phyloP scores from a whole-genome alignment of 768 basidiomycete species.

The Russula lepida region DNA sequence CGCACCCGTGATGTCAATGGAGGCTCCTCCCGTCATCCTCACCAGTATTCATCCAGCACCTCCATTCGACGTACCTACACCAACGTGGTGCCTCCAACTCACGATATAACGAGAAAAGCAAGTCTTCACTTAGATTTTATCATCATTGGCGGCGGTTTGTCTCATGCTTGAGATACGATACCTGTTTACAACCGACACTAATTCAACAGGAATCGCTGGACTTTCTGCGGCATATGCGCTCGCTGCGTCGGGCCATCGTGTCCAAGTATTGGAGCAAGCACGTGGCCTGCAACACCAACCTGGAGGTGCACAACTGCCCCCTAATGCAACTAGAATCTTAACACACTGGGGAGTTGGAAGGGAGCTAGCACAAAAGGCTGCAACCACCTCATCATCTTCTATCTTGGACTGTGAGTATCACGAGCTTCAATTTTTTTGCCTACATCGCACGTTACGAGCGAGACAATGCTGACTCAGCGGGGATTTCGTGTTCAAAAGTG shows the following conservation, averaged over 20 bases:
- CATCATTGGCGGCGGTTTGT: constrained; percentile 20
- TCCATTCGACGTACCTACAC: not conserved
- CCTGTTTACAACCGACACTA: not conserved
- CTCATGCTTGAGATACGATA: not conserved
- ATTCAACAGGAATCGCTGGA: constrained; percentile 16
- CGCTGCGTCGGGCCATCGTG: constrained; percentile 18
- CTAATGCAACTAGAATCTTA: constrained; percentile 16
- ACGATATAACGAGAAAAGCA: constrained; percentile 4
- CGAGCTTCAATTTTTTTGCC: not conserved
- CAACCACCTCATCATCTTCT: not conserved
- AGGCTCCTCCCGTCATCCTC: not conserved
- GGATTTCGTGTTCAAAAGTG: constrained; percentile 8
- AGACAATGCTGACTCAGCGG: not conserved
- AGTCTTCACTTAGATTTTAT: constrained; percentile 14
- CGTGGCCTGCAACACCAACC: not conserved
- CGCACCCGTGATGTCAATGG: not conserved
- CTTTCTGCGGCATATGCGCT: constrained; percentile 19
- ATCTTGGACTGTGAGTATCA: constrained; percentile 17
- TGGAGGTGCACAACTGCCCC: constrained; percentile 18
- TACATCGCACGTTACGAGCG: too few relatives aligned
- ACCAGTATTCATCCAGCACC: not conserved
- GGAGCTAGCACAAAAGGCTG: constrained; percentile 9
- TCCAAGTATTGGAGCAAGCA: constrained; percentile 16
- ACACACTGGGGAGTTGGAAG: constrained; percentile 19
- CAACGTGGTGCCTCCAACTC: not conserved